These are phyloP conservation scores for Eremothecium coryli DNA, from an alignment of 1,139 yeast species.

Conservation along the genomic window DNA sequence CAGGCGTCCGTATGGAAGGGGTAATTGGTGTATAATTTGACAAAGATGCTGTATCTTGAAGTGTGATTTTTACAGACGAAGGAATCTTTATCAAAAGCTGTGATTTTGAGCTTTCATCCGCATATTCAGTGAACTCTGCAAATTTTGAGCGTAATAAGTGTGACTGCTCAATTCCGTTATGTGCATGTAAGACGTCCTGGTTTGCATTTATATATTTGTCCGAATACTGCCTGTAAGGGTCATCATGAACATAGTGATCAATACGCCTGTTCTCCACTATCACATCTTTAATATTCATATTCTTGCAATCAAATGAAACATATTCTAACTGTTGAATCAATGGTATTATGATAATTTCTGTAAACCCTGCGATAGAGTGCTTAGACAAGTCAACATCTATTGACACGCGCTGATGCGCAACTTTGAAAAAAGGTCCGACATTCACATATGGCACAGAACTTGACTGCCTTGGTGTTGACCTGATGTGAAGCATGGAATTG, in stretches of 20 bases:
- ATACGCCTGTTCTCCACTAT: constrained; percentile 48
- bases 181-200: constrained; percentile 14
- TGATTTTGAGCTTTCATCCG: constrained; percentile 47
- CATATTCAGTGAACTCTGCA: constrained; percentile 51
- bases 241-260: constrained; percentile 43
- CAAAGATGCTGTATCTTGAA: constrained; percentile 44
- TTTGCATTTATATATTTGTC: constrained; percentile 17
- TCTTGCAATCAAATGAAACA: constrained; percentile 73
- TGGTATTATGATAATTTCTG: constrained; percentile 77
- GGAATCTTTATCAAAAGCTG: constrained; percentile 70
- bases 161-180: constrained; percentile 31
- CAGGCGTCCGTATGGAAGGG: constrained; percentile 36
- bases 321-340: constrained; percentile 47
- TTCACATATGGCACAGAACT: constrained; percentile 2
- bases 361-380: constrained; percentile 53
- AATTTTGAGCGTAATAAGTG: constrained; percentile 58
- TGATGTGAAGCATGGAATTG: constrained; percentile 5
- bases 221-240: constrained; percentile 31
- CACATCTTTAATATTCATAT: constrained; percentile 55
- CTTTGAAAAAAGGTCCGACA: constrained; percentile 33
- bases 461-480: constrained; percentile 8
- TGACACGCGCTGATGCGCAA: constrained; percentile 62
- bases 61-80: constrained; percentile 51
- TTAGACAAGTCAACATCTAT: constrained; percentile 57
- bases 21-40: constrained; percentile 40